Evolutionary conservation across 106 monocot genomes (phyloP).

Genomic region (Platanthera guangdongensis): DNA sequence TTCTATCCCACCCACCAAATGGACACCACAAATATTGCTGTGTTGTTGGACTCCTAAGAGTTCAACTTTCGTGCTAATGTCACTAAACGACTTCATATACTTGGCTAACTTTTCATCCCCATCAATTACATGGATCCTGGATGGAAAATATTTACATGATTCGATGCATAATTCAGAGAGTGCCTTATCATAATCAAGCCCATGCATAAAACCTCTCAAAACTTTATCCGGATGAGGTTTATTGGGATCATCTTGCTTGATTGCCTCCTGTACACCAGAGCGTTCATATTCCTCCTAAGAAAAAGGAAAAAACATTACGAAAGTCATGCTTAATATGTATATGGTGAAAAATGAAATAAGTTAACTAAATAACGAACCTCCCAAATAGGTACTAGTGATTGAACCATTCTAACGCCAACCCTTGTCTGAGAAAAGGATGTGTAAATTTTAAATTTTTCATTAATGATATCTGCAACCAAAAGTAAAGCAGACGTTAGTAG

Average conservation of each 20-base stretch:
- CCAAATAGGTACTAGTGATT: conserved; percentile 91
- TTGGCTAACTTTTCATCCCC: conserved; percentile 23
- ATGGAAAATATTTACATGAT: conserved; percentile 15
- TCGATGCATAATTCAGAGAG: conserved; percentile 30
- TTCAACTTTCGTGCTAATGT: conserved; percentile 12
- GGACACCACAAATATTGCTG: not conserved
- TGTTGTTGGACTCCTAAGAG: not conserved
- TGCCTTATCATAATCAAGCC: conserved; percentile 33
- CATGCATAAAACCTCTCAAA: conserved; percentile 35
- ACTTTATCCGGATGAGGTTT: conserved; percentile 45
- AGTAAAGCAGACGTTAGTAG: conserved; percentile 15
- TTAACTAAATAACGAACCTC: conserved; percentile 46
- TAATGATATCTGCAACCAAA: conserved; percentile 67
- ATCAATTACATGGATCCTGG: conserved; percentile 15
- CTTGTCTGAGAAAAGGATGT: conserved; percentile 78
- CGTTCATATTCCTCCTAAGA: conserved; percentile 64
- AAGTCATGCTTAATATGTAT: not conserved
- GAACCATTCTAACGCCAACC: conserved; percentile 77
- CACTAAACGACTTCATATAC: conserved; percentile 19
- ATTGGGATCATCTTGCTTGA: conserved; percentile 14
- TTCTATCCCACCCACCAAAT: not conserved
- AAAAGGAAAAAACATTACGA: conserved; percentile 8
- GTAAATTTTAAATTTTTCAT: conserved; percentile 69
- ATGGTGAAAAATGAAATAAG: not conserved
- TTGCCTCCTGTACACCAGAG: conserved; percentile 39